A percentile compares a stretch with the other conserved stretches of the same genome.
These are phyloP conservation scores for Scheffersomyces lignicola DNA, from an alignment of 1,139 yeast species.

Conservation along the genomic window DNA sequence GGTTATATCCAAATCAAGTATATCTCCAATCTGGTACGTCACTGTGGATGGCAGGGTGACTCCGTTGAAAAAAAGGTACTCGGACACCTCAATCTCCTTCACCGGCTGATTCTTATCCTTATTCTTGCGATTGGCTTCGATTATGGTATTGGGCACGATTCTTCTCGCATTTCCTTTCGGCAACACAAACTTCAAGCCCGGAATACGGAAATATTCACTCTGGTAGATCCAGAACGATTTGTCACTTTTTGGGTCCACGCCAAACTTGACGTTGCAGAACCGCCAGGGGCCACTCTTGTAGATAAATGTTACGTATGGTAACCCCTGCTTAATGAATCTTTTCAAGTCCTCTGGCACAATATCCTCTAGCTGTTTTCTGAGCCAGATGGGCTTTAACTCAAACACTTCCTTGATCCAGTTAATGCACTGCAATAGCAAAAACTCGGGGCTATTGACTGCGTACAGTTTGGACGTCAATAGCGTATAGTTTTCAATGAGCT, in stretches of 20 bases:
- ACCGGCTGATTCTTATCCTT: conserved; percentile 8
- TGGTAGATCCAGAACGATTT: conserved; percentile 65
- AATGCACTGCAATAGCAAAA: conserved; percentile 48
- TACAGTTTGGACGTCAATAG: conserved; percentile 20
- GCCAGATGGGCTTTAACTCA: conserved; percentile 79
- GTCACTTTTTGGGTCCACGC: conserved; percentile 70
- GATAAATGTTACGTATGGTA: conserved; percentile 80
- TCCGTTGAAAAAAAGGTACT: conserved; percentile 72
- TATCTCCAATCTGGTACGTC: conserved; percentile 80
- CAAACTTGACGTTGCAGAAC: conserved; percentile 78
- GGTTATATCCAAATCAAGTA: conserved; percentile 63
- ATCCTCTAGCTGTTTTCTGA: conserved; percentile 70
- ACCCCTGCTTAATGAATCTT: conserved; percentile 64
- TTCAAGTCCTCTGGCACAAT: conserved; percentile 54
- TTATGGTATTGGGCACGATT: conserved; percentile 18
- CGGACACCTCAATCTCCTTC: conserved; percentile 35
- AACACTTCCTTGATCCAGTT: conserved; percentile 55
- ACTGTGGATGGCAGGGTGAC: conserved; percentile 63
- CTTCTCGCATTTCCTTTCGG: conserved; percentile 10
- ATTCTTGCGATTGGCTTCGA: conserved; percentile 14
- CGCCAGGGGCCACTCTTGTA: conserved; percentile 95
- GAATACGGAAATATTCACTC: conserved; percentile 77
- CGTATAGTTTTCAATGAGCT: conserved; percentile 35
- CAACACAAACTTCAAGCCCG: conserved; percentile 25
- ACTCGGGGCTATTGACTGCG: conserved; percentile 28